These are phyloP conservation scores for Lichina pygmaea DNA, from an alignment of 495 filamentous ascomycete genomes.

Conservation along the genomic window DNA sequence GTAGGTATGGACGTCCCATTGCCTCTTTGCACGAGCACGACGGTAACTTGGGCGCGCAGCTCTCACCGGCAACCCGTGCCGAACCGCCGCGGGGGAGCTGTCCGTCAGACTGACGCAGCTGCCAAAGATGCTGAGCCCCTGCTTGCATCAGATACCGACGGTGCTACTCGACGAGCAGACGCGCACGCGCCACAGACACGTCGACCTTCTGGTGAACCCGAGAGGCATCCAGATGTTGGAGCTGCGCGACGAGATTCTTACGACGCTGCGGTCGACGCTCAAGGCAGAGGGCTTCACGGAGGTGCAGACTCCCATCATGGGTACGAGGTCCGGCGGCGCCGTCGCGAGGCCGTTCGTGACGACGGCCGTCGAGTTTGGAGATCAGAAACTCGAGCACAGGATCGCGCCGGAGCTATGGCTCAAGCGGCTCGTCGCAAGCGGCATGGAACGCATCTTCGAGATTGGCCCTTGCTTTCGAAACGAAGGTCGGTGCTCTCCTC, in stretches of 20 bases:
- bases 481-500: constrained; percentile 28
- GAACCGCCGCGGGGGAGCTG: constrained; percentile 49
- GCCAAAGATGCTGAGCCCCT: constrained; percentile 47
- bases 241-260: constrained; percentile 46
- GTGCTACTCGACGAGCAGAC: constrained; percentile 36
- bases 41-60: constrained; percentile 12
- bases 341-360: constrained; percentile 68
- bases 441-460: constrained; percentile 76
- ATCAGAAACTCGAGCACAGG: constrained; percentile 39
- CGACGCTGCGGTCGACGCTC: constrained; percentile 48
- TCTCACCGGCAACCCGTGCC: constrained; percentile 42
- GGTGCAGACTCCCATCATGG: constrained; percentile 72
- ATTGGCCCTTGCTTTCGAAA: constrained; percentile 86
- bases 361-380: constrained; percentile 37
- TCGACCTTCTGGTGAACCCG: constrained; percentile 55
- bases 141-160: constrained; percentile 45
- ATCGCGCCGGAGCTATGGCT: constrained; percentile 92
- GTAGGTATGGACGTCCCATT: constrained; percentile 29
- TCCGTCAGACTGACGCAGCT: constrained; percentile 38
- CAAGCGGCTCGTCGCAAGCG: constrained; percentile 74
- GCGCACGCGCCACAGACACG: constrained; percentile 38
- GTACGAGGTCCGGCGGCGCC: constrained; percentile 51
- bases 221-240: constrained; percentile 36
- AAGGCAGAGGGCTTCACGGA: constrained; percentile 46
- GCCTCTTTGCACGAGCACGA: background rate